Conservation (phyloP, 306 rosid genomes). For the Lablab purpureus region DNA sequence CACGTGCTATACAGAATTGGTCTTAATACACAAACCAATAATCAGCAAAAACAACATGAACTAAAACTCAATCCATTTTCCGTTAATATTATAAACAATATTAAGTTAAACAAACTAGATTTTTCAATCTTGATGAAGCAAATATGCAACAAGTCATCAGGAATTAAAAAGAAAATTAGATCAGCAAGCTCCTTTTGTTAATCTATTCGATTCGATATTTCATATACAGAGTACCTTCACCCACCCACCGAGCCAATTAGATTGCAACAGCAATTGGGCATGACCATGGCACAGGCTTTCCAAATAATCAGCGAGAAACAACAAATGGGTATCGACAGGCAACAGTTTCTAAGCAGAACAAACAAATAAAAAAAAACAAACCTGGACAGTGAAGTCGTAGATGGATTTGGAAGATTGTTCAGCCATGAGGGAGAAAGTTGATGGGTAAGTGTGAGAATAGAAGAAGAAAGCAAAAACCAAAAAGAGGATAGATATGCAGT, state of each 20-base stretch:
- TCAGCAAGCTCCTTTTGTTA: not conserved
- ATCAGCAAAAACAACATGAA: slow-evolving; percentile 10
- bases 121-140: slow-evolving; percentile 1
- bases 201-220: not conserved
- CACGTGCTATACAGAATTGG: not conserved
- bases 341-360: not conserved
- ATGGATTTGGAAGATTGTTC: slow-evolving; percentile 67
- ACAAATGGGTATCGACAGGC: not conserved
- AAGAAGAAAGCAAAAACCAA: slow-evolving; percentile 56
- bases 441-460: slow-evolving; percentile 32
- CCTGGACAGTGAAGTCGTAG: slow-evolving; percentile 88
- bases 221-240: not conserved
- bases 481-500: slow-evolving; percentile 52
- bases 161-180: slow-evolving; percentile 4
- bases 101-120: slow-evolving; percentile 6
- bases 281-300: not conserved
- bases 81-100: not conserved
- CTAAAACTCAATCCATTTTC: slow-evolving; percentile 2
- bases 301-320: not conserved
- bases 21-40: not conserved
- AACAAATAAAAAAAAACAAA: not conserved
- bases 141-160: not conserved
- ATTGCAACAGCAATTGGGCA: slow-evolving; percentile 2
- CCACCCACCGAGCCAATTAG: slow-evolving; percentile 33
- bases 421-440: slow-evolving; percentile 59